Conservation (phyloP, 805 yeast genomes). For the Candida sithepensis region DNA sequence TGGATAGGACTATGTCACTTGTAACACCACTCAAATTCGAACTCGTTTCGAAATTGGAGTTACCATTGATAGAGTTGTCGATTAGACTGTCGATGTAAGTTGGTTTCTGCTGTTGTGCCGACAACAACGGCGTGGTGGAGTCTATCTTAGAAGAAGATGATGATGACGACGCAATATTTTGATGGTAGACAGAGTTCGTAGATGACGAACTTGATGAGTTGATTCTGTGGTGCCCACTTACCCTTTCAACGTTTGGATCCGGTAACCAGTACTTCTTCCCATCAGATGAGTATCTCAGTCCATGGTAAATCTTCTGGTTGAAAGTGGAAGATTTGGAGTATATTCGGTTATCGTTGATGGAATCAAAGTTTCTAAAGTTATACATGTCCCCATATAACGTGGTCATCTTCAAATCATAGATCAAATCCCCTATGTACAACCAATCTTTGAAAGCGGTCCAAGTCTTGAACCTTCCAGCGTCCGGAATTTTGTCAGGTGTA, state of each 20-base stretch:
- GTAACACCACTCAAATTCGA: background rate
- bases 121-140: background rate
- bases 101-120: slow-evolving; percentile 6
- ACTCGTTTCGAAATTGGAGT: background rate
- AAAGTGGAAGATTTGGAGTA: slow-evolving; percentile 36
- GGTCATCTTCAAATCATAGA: slow-evolving; percentile 71
- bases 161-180: slow-evolving; percentile 5
- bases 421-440: slow-evolving; percentile 70
- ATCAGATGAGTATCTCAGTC: slow-evolving; percentile 73
- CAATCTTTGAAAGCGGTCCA: slow-evolving; percentile 70
- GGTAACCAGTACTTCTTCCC: slow-evolving; percentile 85
- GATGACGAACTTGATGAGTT: slow-evolving; percentile 10
- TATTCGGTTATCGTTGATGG: slow-evolving; percentile 46
- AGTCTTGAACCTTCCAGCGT: slow-evolving; percentile 62
- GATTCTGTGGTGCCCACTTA: background rate
- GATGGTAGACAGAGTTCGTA: slow-evolving; percentile 10
- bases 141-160: background rate
- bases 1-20: background rate
- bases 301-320: slow-evolving; percentile 71
- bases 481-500: slow-evolving; percentile 56
- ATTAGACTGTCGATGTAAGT: slow-evolving; percentile 4
- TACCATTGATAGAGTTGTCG: slow-evolving; percentile 1
- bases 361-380: slow-evolving; percentile 79
- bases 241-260: background rate
- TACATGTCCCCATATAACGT: slow-evolving; percentile 67